Base-by-base conservation (phyloP, 202 grass and related monocot genomes). In the Setaria italica region DNA sequence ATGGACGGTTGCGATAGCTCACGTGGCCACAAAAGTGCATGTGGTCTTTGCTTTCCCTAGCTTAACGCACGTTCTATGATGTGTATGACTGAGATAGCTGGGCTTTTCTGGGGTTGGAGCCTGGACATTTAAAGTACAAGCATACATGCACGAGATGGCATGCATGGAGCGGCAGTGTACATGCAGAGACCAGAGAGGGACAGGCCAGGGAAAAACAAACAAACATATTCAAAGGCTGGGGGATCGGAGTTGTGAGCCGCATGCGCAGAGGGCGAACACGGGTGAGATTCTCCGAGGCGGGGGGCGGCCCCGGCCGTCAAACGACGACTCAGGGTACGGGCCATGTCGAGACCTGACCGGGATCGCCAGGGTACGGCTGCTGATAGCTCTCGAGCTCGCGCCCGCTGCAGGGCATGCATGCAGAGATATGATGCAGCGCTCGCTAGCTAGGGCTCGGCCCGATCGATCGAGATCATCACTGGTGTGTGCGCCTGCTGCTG, bases 111-210 rank as follows among this genome's bases (percentile, higher is more conserved):
- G 75, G 71, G 16, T 78, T 76, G 82, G 35, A 80, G 41, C 8
- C 69, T 85, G 33, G 87, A 85, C 77, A 81, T 85, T 70, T 85
- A 51, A 81, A 89, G 87, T 89, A 76, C 81, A 89, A 80, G 63
- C 88, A 56, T 85, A 45, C 14, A 45, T 12, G 46, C 46, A 64
- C 57, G 60, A 54, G 50, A 37, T 73, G 39, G 14, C 67, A 46
- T 46, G 41, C 46, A 51, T 51, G 41, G 39, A 70, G 41, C 2
- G 43, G 37, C 39, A 11, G 7, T 46, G 45, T 2, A 34, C 39
- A 11, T 5, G 10, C 6, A 47, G 45, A 29, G 19, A 19, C 25
- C 25, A 53, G 45, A 17, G 3, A 62, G 54, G 65, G n/a, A 51
- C 14, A n/a, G 15, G 11, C 10, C 30, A 14, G 17, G 35, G 9